Base-by-base conservation (phyloP, 352 stramenopile species). In the Globisporangium splendens region DNA sequence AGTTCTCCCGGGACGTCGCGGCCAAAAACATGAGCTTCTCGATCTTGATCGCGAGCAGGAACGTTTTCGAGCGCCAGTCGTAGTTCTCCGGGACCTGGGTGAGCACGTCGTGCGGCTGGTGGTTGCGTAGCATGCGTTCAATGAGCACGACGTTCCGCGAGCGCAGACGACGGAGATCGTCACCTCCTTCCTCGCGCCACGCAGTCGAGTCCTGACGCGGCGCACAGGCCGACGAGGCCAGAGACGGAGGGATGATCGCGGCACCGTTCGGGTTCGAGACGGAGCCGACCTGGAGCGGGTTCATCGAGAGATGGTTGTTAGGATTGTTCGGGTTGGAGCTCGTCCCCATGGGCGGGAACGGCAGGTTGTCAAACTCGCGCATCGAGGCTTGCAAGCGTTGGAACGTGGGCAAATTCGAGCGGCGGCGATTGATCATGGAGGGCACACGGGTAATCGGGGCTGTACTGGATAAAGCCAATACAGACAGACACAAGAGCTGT, bases 21-120 rank as follows among this genome's bases (percentile, higher is more conserved):
- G 75, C 60, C 48, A 77, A 58, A 59, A 88, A 88, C 63, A 88
- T 79, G 67, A 88, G 69, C 15, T 73, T 68, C 50, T 88, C 78
- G 56, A 88, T 77, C 65, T 88, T 88, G 71, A 88, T 73, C 21
- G 78, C 75, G 49, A 88, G 62, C 44, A 73, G 70, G 59, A 88
- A 86, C 17, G 75, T 86, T 69, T 86, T 88, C 56, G 73, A 77
- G 48, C 65, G 56, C 78, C 78, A 88, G 62, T 86, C 70, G 46
- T 63, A 72, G 71, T 88, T 88, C 60, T 86, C 71, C 6, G 77
- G 71, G n/a, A 88, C 73, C 28, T 86, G 67, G 0, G 71, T 88
- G 52, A 86, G 68, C 65, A 86, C 78, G 48, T 86, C 75, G 63
- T 88, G 75, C 33, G 78, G 78, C 13, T 67, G 66, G 66, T 88